Evolutionary conservation across 495 filamentous ascomycete species (phyloP).

Genomic region (Aspergillus biplanus): DNA sequence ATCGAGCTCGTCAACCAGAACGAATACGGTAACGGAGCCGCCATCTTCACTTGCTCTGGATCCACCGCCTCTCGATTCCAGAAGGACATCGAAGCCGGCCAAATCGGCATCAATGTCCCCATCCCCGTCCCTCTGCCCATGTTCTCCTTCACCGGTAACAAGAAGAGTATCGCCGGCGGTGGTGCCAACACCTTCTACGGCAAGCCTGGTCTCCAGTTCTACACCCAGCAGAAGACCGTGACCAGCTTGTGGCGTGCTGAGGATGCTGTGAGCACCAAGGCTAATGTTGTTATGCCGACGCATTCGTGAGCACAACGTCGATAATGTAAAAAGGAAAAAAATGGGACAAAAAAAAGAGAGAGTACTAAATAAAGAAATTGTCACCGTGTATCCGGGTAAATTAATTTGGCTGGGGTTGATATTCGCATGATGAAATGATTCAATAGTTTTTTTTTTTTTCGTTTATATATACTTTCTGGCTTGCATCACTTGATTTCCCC

Average conservation of each 20-base stretch:
- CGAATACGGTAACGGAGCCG: conserved; percentile 72
- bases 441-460: neutral
- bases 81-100: conserved; percentile 63
- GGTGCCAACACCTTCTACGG: conserved; percentile 96
- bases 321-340: neutral
- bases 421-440: conserved; percentile 2
- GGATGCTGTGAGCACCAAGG: conserved; percentile 79
- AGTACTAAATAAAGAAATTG: neutral
- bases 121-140: conserved; percentile 90
- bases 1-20: conserved; percentile 68
- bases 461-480: neutral
- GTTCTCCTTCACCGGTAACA: conserved; percentile 98
- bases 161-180: conserved; percentile 91
- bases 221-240: conserved; percentile 96
- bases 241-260: conserved; percentile 88
- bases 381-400: neutral
- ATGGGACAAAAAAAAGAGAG: conserved; percentile 12
- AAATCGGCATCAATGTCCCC: conserved; percentile 66
- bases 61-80: conserved; percentile 66
- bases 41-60: conserved; percentile 69
- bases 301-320: conserved; percentile 48
- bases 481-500: neutral
- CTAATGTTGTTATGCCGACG: conserved; percentile 92
- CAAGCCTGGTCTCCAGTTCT: conserved; percentile 87
- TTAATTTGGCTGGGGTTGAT: neutral